Evolutionary conservation across 176 grass and related monocot genomes (phyloP).

Genomic region (Metroxylon sagu): DNA sequence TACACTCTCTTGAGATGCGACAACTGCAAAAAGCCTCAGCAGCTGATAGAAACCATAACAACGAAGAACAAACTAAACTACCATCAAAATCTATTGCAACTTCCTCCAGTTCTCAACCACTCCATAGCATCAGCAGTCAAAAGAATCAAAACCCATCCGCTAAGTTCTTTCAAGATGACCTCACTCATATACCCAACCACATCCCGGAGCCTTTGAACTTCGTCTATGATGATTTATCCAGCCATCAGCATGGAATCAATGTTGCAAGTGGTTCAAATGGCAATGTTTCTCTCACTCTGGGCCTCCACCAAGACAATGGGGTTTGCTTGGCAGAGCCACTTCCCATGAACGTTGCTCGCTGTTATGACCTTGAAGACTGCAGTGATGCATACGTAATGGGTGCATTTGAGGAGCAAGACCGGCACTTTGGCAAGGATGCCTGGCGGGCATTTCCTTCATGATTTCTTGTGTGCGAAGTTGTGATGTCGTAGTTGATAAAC

Average conservation of each 20-base stretch:
- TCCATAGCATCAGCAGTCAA: constrained; percentile 39
- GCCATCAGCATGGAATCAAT: constrained; percentile 27
- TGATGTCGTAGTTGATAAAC: too few relatives aligned
- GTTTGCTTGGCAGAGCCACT: constrained; percentile 48
- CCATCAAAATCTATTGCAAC: constrained; percentile 36
- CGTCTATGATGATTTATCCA: constrained; percentile 30
- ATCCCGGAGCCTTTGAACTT: constrained; percentile 47
- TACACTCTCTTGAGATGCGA: constrained; percentile 83
- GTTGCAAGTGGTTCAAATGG: constrained; percentile 4
- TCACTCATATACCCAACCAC: constrained; percentile 46
- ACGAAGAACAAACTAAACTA: constrained; percentile 30
- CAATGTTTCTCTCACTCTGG: constrained; percentile 78
- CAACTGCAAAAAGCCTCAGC: constrained; percentile 46
- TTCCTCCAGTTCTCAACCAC: constrained; percentile 27
- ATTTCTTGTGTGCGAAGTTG: constrained; percentile 60
- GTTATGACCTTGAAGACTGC: constrained; percentile 88
- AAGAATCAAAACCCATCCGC: constrained; percentile 30
- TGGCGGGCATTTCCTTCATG: constrained; percentile 67
- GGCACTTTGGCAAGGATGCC: constrained; percentile 77
- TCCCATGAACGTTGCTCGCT: constrained; percentile 50
- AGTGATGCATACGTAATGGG: constrained; percentile 59
- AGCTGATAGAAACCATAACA: constrained; percentile 25
- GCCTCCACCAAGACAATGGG: constrained; percentile 77
- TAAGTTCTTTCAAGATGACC: constrained; percentile 40
- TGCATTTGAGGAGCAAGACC: constrained; percentile 51